Percentiles rank a stretch among this genome's conserved stretches.
phyloP scores from a whole-genome alignment of 169 alveolate genomes.

The Amoebophrya sp. region DNA sequence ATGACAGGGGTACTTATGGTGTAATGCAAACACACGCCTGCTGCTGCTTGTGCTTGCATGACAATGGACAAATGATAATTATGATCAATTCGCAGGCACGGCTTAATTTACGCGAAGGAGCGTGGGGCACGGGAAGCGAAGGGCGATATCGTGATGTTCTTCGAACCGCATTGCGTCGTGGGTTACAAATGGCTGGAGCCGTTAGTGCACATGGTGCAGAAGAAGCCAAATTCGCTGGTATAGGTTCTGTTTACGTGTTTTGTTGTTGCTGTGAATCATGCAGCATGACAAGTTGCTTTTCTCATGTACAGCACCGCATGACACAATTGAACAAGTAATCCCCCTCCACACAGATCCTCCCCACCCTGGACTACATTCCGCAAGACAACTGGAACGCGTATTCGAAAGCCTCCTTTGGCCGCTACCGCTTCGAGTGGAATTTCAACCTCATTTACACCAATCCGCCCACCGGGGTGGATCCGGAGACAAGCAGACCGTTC shows the following conservation, averaged over 20 bases:
- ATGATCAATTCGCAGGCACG: not conserved
- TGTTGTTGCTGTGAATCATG: too few species aligned
- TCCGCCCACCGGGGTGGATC: slow-evolving; percentile 25
- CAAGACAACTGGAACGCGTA: not conserved
- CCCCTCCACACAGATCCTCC: not conserved
- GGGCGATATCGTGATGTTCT: not conserved
- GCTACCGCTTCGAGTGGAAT: slow-evolving; percentile 30
- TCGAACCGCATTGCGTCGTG: slow-evolving; percentile 28
- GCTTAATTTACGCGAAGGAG: slow-evolving; percentile 3
- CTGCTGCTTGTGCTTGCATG: not conserved
- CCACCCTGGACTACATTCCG: slow-evolving; percentile 23
- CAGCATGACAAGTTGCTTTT: too few species aligned
- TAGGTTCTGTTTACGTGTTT: too few species aligned
- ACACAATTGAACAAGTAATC: too few species aligned
- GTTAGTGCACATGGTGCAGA: not conserved
- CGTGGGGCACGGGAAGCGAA: not conserved
- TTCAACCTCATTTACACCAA: slow-evolving; percentile 22
- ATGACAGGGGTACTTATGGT: not conserved
- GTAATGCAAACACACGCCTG: not conserved
- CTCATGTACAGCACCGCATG: too few species aligned
- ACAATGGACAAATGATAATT: not conserved
- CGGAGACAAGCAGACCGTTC: not conserved
- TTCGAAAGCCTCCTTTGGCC: not conserved
- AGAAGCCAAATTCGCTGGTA: not conserved
- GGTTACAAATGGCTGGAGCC: slow-evolving; percentile 17